Evolutionary conservation across 441 rosid species (phyloP), one percentile per base, ranked within the genome.

Genomic region (Eruca vesicaria): DNA sequence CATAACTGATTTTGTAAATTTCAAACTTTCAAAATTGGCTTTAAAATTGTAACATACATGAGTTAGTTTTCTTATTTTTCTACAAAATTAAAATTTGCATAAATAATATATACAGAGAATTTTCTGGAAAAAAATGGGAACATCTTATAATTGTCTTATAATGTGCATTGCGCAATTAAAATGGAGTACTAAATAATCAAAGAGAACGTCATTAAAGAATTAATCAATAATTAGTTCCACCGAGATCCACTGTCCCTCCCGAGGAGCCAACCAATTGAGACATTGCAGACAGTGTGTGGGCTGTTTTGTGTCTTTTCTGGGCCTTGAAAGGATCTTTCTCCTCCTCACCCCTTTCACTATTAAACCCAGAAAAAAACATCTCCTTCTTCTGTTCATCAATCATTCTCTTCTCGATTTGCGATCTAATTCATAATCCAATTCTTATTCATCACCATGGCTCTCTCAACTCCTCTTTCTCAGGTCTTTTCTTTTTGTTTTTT

Each of bases 401-500:
- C 65, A 38, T 43, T 48, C 2, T 63, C 52, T 56, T n/a, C 69
- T 21, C 36, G 58, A 53, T 53, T 50, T 63, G 45, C 26, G 38
- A 21, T 21, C 52, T 43, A 9, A 60, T 31, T 43, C 9, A 6
- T 36, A 20, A 36, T 29, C 38, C 15, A 12, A 57, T 35, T 48
- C 29, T 66, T 16, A n/a, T 26, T 68, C 55, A 50, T 62, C 26
- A 5, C 35, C 58, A 78, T 78, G 81, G 71, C 81, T 73, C 81
- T 78, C 56, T 57, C 75, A 56, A 35, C 81, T 63, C 29, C 67
- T 45, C 36, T 33, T 18, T 63, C 81, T 73, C 78, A 78, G 81
- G 81, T 78, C 57, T 20, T 72, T 63, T 63, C 8, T 3, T 14
- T 23, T 21, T 53, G 23, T 10, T 1, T 14, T 59, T 50, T 36